Percentiles rank a stretch among this genome's conserved stretches.
phyloP scores from a whole-genome alignment of 75 land plant genomes.

The Pinus albicaulis region DNA sequence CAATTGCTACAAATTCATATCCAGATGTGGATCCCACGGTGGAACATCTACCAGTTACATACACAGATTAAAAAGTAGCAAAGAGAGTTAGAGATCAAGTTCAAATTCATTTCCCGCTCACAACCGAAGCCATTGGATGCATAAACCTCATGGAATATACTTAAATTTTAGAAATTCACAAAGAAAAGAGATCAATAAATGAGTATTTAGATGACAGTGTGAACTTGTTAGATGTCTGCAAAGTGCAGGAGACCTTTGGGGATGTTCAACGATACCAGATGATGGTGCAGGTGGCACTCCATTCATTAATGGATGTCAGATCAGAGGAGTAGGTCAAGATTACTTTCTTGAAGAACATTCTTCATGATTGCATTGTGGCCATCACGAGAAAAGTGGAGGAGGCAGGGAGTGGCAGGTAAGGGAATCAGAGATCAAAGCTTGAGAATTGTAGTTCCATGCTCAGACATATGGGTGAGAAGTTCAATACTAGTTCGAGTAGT shows the following conservation, averaged over 20 bases:
- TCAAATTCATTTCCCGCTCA: too few relatives aligned
- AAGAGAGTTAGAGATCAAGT: too few relatives aligned
- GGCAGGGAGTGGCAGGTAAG: not conserved
- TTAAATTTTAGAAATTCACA: too few relatives aligned
- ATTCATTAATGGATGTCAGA: not conserved
- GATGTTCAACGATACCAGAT: conserved; percentile 17
- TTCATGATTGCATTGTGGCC: conserved; percentile 18
- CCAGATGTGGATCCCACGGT: too few relatives aligned
- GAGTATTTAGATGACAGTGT: conserved; percentile 33
- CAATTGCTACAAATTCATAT: too few relatives aligned
- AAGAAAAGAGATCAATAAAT: conserved; percentile 15
- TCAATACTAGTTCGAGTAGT: not conserved
- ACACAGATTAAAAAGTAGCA: too few relatives aligned
- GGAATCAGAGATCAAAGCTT: conserved; percentile 19
- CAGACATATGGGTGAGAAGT: conserved; percentile 28
- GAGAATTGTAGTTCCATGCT: conserved; percentile 32
- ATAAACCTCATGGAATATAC: too few relatives aligned
- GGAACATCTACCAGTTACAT: too few relatives aligned
- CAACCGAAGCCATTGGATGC: too few relatives aligned
- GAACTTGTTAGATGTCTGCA: conserved; percentile 24
- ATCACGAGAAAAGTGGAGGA: conserved; percentile 19
- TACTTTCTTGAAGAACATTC: conserved; percentile 10
- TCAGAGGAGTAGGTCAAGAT: not conserved
- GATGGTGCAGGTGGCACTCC: conserved; percentile 23
- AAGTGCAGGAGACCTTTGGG: conserved; percentile 15